Conservation (phyloP, 2,329 filamentous ascomycete species). For the Exophiala aquamarina region DNA sequence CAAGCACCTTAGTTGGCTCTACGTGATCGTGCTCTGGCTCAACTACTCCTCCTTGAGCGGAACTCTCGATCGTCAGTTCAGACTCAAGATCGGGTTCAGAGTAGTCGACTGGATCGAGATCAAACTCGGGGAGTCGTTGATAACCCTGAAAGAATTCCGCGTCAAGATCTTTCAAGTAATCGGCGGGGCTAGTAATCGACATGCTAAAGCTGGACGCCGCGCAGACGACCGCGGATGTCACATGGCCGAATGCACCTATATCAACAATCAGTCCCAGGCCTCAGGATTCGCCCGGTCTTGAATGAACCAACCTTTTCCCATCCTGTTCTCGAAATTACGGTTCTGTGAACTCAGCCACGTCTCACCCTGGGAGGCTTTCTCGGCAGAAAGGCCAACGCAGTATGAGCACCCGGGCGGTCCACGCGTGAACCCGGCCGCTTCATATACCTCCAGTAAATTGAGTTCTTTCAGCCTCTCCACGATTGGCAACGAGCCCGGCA, state of each 20-base stretch:
- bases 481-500: slow-evolving; percentile 44
- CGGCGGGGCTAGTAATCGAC: slow-evolving; percentile 41
- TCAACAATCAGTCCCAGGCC: neutral
- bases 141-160: slow-evolving; percentile 24
- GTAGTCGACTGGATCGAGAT: slow-evolving; percentile 12
- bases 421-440: slow-evolving; percentile 43
- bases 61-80: neutral
- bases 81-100: slow-evolving; percentile 15
- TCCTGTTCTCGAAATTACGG: slow-evolving; percentile 48
- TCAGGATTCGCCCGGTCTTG: no score
- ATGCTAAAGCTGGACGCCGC: slow-evolving; percentile 49
- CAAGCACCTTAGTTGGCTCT: slow-evolving; percentile 1
- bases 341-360: slow-evolving; percentile 50
- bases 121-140: slow-evolving; percentile 6
- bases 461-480: slow-evolving; percentile 36
- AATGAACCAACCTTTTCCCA: slow-evolving; percentile 39
- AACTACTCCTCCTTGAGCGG: no score
- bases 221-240: slow-evolving; percentile 48
- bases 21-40: neutral
- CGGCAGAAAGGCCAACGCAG: slow-evolving; percentile 46
- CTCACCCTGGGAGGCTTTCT: slow-evolving; percentile 42
- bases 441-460: slow-evolving; percentile 40
- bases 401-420: slow-evolving; percentile 46
- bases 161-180: slow-evolving; percentile 33
- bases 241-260: slow-evolving; percentile 44